phyloP scores from a whole-genome alignment of 1,139 yeast genomes.

The Meyerozyma athensensis region DNA sequence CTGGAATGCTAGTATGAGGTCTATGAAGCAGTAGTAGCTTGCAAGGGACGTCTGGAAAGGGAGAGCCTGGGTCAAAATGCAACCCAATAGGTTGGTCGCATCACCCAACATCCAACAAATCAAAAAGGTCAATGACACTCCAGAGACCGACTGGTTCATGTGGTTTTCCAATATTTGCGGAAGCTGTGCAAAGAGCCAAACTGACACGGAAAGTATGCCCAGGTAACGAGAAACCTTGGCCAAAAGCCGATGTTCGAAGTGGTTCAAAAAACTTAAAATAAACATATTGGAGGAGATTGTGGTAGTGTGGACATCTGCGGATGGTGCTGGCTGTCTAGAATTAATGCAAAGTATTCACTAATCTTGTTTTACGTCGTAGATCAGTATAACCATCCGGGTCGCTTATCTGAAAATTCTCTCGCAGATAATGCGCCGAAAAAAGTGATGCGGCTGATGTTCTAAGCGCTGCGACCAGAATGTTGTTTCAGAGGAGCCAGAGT shows the following conservation, averaged over 20 bases:
- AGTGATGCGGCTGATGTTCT: slow-evolving; percentile 1
- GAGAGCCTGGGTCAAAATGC: slow-evolving; percentile 20
- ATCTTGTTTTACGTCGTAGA: neutral
- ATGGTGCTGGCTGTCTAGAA: too few relatives aligned
- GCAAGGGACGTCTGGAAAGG: slow-evolving; percentile 25
- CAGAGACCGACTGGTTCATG: slow-evolving; percentile 20
- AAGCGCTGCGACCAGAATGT: too few relatives aligned
- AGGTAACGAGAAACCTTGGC: slow-evolving; percentile 8
- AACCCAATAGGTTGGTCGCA: slow-evolving; percentile 20
- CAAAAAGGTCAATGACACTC: slow-evolving; percentile 19
- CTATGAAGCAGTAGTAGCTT: slow-evolving; percentile 23
- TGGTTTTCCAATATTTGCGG: slow-evolving; percentile 26
- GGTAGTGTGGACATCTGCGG: neutral
- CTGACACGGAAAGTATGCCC: slow-evolving; percentile 11
- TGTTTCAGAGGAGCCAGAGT: too few relatives aligned
- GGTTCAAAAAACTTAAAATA: neutral
- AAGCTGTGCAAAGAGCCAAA: slow-evolving; percentile 25
- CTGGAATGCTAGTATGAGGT: slow-evolving; percentile 19
- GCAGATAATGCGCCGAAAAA: slow-evolving; percentile 2
- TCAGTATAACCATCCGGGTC: neutral
- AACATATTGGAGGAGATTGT: neutral
- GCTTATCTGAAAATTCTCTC: slow-evolving; percentile 1
- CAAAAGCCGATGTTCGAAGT: neutral
- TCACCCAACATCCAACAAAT: slow-evolving; percentile 24
- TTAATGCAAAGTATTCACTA: too few relatives aligned